Evolutionary conservation across 805 yeast genomes (phyloP).

Genomic region (Candida incommunis): DNA sequence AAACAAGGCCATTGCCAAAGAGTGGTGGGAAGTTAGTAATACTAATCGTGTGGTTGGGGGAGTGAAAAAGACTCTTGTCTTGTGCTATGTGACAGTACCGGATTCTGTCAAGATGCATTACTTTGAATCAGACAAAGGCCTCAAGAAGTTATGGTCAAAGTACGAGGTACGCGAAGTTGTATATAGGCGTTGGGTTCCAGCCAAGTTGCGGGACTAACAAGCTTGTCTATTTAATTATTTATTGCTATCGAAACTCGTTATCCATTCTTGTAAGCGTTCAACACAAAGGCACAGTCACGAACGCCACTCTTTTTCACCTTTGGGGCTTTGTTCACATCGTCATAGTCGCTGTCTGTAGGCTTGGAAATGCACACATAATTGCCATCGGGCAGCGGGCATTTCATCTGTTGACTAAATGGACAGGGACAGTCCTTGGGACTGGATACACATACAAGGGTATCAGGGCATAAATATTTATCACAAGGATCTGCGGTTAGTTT

Average conservation of each 20-base stretch:
- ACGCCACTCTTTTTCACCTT: slow-evolving; percentile 28
- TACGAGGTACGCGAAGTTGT: slow-evolving; percentile 51
- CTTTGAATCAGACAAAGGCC: slow-evolving; percentile 10
- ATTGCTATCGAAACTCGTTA: no score
- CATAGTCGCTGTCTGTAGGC: slow-evolving; percentile 63
- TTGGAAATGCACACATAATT: slow-evolving; percentile 69
- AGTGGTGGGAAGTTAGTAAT: slow-evolving; percentile 52
- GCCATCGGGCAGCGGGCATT: slow-evolving; percentile 62
- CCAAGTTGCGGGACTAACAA: slow-evolving; percentile 57
- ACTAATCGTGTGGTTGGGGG: slow-evolving; percentile 72
- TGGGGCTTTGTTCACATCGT: slow-evolving; percentile 68
- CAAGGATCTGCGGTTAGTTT: slow-evolving; percentile 30
- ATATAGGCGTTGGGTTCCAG: slow-evolving; percentile 76
- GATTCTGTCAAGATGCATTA: slow-evolving; percentile 15
- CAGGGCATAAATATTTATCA: slow-evolving; percentile 61
- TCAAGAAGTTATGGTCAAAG: slow-evolving; percentile 25
- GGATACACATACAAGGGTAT: slow-evolving; percentile 65
- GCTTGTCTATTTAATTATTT: background rate
- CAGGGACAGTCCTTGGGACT: slow-evolving; percentile 72
- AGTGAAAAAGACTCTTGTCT: slow-evolving; percentile 64
- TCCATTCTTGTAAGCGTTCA: background rate
- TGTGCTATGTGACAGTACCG: slow-evolving; percentile 53
- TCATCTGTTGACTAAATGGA: slow-evolving; percentile 74
- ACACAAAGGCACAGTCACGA: background rate
- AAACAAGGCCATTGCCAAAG: slow-evolving; percentile 18